Base-by-base conservation (phyloP, 2,329 filamentous ascomycete genomes). In the Harringtonia aguacate region DNA sequence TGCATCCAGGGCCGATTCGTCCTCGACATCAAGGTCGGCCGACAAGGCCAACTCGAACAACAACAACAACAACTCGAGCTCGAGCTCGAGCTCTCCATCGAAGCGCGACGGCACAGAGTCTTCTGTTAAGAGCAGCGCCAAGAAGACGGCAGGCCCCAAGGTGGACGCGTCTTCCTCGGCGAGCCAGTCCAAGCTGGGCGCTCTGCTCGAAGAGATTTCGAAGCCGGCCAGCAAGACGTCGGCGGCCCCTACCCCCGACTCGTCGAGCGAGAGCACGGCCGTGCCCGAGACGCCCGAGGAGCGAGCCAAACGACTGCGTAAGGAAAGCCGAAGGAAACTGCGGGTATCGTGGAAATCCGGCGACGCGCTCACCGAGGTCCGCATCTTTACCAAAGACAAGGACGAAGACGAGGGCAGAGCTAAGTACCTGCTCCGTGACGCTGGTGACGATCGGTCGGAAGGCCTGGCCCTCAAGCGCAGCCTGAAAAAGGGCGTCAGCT, bases 331-430 rank as follows among this genome's bases (percentile, higher is more conserved):
- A 39, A 73, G 82, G 30, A 77, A 82, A 50, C 65, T 88, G 20
- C 73, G 79, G 13, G 85, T 90, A 7, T 73, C 65, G 8, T 90
- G 84, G 71, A 84, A 81, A 56, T 71, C 77, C 1, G 83, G 82
- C 40, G 65, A 73, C 17, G 73, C 78, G 27, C 69, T 90, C 27
- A 79, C 79, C 2, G 68, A 84, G 52, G 67, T 86, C 44, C 75
- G 76, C 50, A 66, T 80, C 40, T 88, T 89, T 62, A 77, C 79
- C 44, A 84, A 86, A 53, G 81, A 86, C 48, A 78, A 77, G 2
- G 81, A 86, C 4, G 84, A 88, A 56, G 81, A 86, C 52, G 70
- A 79, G 46, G 81, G 79, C 43, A 73, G 83, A 44, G 74, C 77
- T 43, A 69, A 72, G 44, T 82, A 78, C 54, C 79, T 86, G 70